Base-by-base conservation (phyloP, 768 basidiomycete species). In the Collybiopsis confluens region DNA sequence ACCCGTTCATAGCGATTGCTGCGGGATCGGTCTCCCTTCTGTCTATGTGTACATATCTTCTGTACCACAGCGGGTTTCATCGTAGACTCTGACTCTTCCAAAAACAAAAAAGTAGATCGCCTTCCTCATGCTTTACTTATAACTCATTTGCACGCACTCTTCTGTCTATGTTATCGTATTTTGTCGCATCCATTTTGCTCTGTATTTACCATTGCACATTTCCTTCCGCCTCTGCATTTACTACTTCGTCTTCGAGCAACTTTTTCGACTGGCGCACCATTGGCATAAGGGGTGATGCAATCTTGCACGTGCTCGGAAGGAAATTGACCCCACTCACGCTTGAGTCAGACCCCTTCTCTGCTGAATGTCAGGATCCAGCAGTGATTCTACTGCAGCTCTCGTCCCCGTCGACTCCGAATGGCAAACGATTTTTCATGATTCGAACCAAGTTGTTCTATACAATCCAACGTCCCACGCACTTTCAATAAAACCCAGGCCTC, bases 391-490 rank as follows among this genome's bases (percentile, higher is more conserved):
- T 36, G 48, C 57, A 15, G 58, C 59, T 23, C 52, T 62, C 15
- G 49, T 62, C 24, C 56, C 59, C n/a, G 51, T 52, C 7, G 61
- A 62, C 24, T 59, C 57, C 23, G 70, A 82, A 54, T 92, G 90
- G 90, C 86, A 79, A 51, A 85, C 90, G 1, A 90, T 93, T 56
- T 74, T 92, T 16, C 90, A 90, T 43, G 78, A 44, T 24, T 85
- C 88, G 0, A 88, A 90, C 67, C 90, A 92, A 62, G 85, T 93
- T 33, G 92, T 94, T 15, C 76, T 93, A 7, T 94, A 92, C 71
- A 90, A 94, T 64, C 85, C 92, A 0, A 85, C 80, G 1, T 91
- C 87, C 1, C 91, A 93, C 63, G 90, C 91, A 1, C 72, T 94
- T 20, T 80, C 90, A 16, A 86, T 91, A 40, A 45, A 63, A 38